Evolutionary conservation across 139 green algal species (phyloP).

Genomic region (Astrephomene gubernaculifera): DNA sequence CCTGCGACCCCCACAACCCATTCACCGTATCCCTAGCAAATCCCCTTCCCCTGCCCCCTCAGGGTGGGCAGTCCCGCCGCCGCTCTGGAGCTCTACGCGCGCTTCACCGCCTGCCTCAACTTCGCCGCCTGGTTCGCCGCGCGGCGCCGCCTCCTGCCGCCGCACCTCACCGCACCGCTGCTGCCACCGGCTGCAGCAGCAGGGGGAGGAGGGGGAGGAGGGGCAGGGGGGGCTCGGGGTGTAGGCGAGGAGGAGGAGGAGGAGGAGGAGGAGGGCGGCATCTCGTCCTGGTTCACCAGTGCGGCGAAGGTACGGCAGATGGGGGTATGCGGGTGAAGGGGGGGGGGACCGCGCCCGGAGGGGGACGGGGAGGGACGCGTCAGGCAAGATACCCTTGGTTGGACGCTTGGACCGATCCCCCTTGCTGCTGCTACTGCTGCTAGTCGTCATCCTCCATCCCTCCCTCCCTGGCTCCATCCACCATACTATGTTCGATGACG

Average conservation of each 20-base stretch:
- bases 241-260: background rate
- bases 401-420: no score
- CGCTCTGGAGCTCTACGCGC: conserved; percentile 71
- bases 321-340: no score
- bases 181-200: background rate
- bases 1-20: no score
- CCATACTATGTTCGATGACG: no score
- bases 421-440: no score
- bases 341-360: no score
- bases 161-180: conserved; percentile 26
- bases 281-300: conserved; percentile 32
- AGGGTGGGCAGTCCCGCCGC: conserved; percentile 37
- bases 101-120: conserved; percentile 76
- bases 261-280: background rate
- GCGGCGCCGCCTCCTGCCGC: conserved; percentile 44
- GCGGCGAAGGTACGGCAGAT: conserved; percentile 11
- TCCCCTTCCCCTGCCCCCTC: no score
- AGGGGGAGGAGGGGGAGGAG: background rate
- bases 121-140: conserved; percentile 80
- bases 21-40: no score
- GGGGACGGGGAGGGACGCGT: no score
- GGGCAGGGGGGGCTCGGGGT: background rate
- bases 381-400: no score
- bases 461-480: no score
- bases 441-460: no score